Percentiles rank a stretch among this genome's conserved stretches.
Evolutionary conservation across 805 yeast species (phyloP).

Genomic region (Torulaspora maleeae): DNA sequence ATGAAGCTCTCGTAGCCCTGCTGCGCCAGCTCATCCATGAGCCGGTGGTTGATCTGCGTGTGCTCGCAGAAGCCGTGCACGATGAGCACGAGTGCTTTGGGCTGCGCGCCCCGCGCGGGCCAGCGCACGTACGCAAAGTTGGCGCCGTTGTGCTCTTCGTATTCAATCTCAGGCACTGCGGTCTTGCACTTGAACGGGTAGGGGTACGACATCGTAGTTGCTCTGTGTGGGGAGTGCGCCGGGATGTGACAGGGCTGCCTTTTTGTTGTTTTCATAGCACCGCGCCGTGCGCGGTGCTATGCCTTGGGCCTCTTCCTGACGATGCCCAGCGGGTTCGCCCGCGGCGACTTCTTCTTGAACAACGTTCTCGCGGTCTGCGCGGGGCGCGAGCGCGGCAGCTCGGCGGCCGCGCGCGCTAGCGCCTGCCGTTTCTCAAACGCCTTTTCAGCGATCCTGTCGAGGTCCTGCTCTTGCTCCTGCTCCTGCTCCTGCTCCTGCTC

Average conservation of each 20-base stretch:
- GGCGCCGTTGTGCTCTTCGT: constrained; percentile 28
- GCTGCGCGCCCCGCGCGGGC: constrained; percentile 15
- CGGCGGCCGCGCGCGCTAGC: too few relatives aligned
- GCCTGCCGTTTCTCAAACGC: constrained; percentile 35
- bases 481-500: constrained; percentile 9
- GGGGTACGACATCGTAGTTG: constrained; percentile 8
- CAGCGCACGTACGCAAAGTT: constrained; percentile 30
- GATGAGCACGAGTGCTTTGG: constrained; percentile 48
- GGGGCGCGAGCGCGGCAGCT: background rate
- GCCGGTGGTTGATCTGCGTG: constrained; percentile 44
- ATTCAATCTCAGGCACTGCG: constrained; percentile 20
- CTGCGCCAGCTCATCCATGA: constrained; percentile 48
- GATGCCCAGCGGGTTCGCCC: constrained; percentile 22
- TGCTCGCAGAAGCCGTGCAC: constrained; percentile 74
- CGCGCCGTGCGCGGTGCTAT: constrained; percentile 1
- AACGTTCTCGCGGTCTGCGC: constrained; percentile 1
- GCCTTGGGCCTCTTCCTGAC: constrained; percentile 13
- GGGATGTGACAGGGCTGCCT: background rate
- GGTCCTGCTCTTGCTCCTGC: constrained; percentile 6
- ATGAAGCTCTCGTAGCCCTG: constrained; percentile 61
- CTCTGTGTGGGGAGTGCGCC: background rate
- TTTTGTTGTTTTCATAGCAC: background rate
- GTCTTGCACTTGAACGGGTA: constrained; percentile 28
- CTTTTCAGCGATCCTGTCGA: constrained; percentile 28
- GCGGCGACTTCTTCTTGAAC: constrained; percentile 11